Conservation (phyloP, 345 rosid species). For the Melastoma malabathricum region DNA sequence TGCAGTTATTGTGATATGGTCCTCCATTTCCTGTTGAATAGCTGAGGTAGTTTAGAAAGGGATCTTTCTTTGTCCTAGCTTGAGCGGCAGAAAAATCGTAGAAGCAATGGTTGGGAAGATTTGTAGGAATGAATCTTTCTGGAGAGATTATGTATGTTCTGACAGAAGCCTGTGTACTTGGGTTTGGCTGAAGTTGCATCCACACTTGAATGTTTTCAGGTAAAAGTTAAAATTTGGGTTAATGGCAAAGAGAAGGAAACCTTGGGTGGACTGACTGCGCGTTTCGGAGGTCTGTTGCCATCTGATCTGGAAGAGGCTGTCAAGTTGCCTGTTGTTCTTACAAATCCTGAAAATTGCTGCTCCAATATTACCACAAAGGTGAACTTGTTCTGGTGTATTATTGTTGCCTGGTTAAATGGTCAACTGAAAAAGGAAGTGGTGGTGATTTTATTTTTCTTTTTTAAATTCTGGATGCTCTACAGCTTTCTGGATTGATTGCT, state of each 20-base stretch:
- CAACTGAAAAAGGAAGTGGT: no score
- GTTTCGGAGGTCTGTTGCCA: constrained; percentile 59
- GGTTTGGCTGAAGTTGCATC: not conserved
- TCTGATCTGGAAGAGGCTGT: constrained; percentile 29
- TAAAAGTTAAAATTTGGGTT: constrained; percentile 68
- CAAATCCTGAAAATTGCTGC: constrained; percentile 62
- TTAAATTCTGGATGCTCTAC: constrained; percentile 6
- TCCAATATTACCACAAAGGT: constrained; percentile 61
- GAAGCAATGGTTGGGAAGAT: no score
- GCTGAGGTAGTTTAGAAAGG: no score
- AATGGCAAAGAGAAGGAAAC: constrained; percentile 42
- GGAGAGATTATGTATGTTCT: no score
- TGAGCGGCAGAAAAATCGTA: no score
- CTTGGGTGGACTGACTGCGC: constrained; percentile 58
- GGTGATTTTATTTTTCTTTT: not conserved
- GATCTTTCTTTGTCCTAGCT: no score
- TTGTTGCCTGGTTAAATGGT: no score
- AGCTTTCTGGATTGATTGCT: constrained; percentile 57
- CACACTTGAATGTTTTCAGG: constrained; percentile 26
- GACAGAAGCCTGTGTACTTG: not conserved
- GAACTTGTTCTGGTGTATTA: constrained; percentile 4
- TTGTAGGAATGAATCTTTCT: no score
- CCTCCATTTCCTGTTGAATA: no score
- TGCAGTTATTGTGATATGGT: no score
- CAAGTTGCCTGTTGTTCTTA: constrained; percentile 35